A percentile compares a stretch with the other conserved stretches of the same genome.
Evolutionary conservation across 305 asterid genomes (phyloP).

Genomic region (Nicotiana rustica): DNA sequence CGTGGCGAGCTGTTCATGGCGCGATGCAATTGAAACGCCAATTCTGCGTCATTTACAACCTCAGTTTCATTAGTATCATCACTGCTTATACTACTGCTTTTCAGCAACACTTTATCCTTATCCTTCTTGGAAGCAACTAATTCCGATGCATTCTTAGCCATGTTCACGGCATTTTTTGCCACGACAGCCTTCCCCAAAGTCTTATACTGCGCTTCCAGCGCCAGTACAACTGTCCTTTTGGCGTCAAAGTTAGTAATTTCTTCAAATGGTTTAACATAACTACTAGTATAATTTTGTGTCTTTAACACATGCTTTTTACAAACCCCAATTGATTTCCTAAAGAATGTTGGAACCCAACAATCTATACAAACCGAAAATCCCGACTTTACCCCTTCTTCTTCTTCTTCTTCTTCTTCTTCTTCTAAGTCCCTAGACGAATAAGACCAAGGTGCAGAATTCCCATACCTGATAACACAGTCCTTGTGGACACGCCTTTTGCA

Average conservation of each 20-base stretch:
- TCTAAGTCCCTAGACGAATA: slow-evolving; percentile 44
- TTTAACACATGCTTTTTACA: slow-evolving; percentile 38
- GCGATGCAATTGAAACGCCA: slow-evolving; percentile 67
- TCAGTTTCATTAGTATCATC: slow-evolving; percentile 40
- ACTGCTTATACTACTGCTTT: slow-evolving; percentile 34
- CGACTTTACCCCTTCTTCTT: slow-evolving; percentile 39
- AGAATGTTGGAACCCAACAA: slow-evolving; percentile 91
- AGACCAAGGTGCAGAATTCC: slow-evolving; percentile 73
- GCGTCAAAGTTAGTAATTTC: slow-evolving; percentile 43
- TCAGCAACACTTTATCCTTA: slow-evolving; percentile 37
- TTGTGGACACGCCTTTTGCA: slow-evolving; percentile 68
- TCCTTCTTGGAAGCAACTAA: slow-evolving; percentile 44
- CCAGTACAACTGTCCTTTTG: slow-evolving; percentile 50
- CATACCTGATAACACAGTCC: slow-evolving; percentile 60
- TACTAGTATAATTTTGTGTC: slow-evolving; percentile 31
- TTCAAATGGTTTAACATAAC: slow-evolving; percentile 39
- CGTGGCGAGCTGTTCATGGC: slow-evolving; percentile 68
- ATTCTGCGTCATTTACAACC: slow-evolving; percentile 55
- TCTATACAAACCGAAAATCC: slow-evolving; percentile 63
- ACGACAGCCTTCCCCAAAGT: slow-evolving; percentile 47
- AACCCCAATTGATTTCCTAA: slow-evolving; percentile 58
- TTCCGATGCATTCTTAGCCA: slow-evolving; percentile 42
- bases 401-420: too few species aligned
- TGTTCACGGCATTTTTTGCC: slow-evolving; percentile 42
- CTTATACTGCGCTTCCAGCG: slow-evolving; percentile 37